phyloP scores from a whole-genome alignment of 1,139 yeast species.

The Hyphopichia wangnamkhiaoensis region DNA sequence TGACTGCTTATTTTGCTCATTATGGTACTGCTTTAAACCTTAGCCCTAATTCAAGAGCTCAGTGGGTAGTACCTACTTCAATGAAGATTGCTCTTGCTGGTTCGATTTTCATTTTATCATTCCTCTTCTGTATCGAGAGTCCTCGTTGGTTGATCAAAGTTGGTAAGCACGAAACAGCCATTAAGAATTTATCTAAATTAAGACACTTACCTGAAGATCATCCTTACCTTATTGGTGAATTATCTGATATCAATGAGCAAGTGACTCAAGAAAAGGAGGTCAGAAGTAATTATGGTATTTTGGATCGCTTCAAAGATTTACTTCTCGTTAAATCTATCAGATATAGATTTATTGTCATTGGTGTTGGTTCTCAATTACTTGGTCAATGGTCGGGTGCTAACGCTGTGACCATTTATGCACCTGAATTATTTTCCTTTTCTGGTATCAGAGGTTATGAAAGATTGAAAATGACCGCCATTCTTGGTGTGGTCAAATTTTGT shows the following conservation, averaged over 20 bases:
- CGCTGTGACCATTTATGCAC: conserved; percentile 61
- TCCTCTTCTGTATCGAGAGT: conserved; percentile 31
- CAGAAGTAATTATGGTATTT: conserved; percentile 10
- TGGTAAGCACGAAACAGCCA: conserved; percentile 33
- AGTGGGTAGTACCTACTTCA: conserved; percentile 40
- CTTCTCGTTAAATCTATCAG: conserved; percentile 36
- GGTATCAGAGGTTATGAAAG: conserved; percentile 41
- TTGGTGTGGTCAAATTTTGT: conserved; percentile 49
- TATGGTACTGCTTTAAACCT: conserved; percentile 42
- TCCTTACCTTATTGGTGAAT: conserved; percentile 53
- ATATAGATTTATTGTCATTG: conserved; percentile 46
- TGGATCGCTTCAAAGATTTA: conserved; percentile 32
- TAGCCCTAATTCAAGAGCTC: conserved; percentile 25
- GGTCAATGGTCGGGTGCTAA: conserved; percentile 69
- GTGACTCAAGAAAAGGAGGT: conserved; percentile 41
- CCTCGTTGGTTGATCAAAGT: conserved; percentile 31
- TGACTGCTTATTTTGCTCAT: conserved; percentile 53
- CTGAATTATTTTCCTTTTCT: conserved; percentile 52
- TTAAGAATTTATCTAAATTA: conserved; percentile 40
- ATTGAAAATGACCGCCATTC: conserved; percentile 48
- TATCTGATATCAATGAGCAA: conserved; percentile 51
- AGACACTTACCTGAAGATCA: conserved; percentile 53
- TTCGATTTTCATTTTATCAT: conserved; percentile 33
- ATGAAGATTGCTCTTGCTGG: conserved; percentile 45
- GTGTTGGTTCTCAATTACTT: conserved; percentile 48